Conservation (phyloP, 164 flowering plant genomes). For the Stephania cephalantha region DNA sequence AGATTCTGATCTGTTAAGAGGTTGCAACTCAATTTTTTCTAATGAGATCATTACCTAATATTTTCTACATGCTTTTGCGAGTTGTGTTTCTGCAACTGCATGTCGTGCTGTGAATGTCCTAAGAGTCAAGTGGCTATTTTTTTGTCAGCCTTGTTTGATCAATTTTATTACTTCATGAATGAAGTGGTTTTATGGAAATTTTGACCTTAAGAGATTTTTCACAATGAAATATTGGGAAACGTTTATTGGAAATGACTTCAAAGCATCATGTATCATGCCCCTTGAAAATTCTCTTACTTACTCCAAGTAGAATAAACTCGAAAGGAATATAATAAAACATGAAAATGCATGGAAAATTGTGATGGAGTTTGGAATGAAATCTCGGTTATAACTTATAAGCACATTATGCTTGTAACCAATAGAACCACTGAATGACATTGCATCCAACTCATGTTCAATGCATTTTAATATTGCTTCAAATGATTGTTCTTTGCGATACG, state of each 20-base stretch:
- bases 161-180: no score
- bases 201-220: no score
- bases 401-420: neutral
- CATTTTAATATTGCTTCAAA: no score
- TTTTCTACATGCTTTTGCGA: neutral
- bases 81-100: neutral
- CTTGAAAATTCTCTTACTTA: neutral
- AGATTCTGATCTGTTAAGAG: neutral
- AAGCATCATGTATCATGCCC: neutral
- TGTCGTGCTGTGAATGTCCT: neutral
- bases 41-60: neutral
- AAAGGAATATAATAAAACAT: neutral
- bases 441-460: neutral
- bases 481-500: neutral
- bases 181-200: no score
- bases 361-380: neutral
- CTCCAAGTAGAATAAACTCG: neutral
- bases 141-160: neutral
- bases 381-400: neutral
- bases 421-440: neutral
- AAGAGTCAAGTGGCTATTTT: neutral
- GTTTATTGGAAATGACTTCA: no score
- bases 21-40: neutral
- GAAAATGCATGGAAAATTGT: neutral
- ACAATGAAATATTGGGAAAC: no score